These are phyloP conservation scores for Phytophthora agathidicida DNA, from an alignment of 352 stramenopile genomes.

Conservation along the genomic window DNA sequence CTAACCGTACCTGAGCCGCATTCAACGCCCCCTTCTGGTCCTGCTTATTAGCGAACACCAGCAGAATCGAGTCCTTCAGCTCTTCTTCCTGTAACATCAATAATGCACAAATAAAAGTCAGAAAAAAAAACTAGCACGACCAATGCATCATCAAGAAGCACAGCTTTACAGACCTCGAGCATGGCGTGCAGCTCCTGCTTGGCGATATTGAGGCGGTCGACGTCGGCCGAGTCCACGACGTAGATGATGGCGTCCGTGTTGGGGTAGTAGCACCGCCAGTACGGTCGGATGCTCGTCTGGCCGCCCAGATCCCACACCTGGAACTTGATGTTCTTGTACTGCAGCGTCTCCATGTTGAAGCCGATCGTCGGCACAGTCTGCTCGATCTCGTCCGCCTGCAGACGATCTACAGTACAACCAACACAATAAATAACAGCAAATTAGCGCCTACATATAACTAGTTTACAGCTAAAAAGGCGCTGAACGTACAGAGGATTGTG, in stretches of 20 bases:
- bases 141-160: not conserved
- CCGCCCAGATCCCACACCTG: conserved; percentile 99
- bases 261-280: conserved; percentile 99
- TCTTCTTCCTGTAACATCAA: conserved; percentile 94
- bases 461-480: too few species aligned
- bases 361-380: conserved; percentile 99
- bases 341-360: conserved; percentile 96
- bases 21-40: conserved; percentile 96
- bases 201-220: conserved; percentile 97
- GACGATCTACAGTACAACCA: conserved; percentile 50
- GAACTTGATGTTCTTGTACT: conserved; percentile 96
- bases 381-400: conserved; percentile 95
- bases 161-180: conserved; percentile 82
- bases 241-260: conserved; percentile 99
- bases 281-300: conserved; percentile 99
- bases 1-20: conserved; percentile 70
- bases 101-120: conserved; percentile 3
- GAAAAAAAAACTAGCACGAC: not conserved
- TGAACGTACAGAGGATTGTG: conserved; percentile 97
- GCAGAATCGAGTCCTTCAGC: conserved; percentile 97
- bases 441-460: too few species aligned
- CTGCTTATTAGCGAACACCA: conserved; percentile 99
- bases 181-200: conserved; percentile 98
- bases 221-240: conserved; percentile 96
- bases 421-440: not conserved